Conservation (phyloP, 495 filamentous ascomycete species). For the Sordaria brevicollis region DNA sequence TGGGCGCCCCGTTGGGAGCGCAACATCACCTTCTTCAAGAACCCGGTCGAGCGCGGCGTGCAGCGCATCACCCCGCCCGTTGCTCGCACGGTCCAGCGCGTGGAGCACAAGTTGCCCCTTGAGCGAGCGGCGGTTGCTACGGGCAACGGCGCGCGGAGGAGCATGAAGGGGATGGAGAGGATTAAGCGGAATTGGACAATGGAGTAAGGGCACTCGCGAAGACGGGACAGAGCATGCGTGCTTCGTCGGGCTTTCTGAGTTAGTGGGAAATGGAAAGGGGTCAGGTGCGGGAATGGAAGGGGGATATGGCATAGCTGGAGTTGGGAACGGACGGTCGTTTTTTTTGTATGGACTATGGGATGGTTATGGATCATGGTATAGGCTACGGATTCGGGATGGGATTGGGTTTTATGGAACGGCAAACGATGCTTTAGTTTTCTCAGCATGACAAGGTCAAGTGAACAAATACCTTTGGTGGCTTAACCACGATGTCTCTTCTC, state of each 20-base stretch:
- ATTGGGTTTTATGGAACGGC: neutral
- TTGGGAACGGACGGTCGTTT: neutral
- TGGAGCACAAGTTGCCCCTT: conserved; percentile 31
- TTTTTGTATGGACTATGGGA: neutral
- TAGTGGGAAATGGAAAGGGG: too few species aligned
- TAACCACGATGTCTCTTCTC: neutral
- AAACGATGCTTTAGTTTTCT: neutral
- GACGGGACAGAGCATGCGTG: too few species aligned
- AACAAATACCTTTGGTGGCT: neutral
- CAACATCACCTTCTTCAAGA: conserved; percentile 35
- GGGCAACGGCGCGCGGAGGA: neutral
- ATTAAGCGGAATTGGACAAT: neutral
- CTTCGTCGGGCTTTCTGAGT: too few species aligned
- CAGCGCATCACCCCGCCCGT: conserved; percentile 31
- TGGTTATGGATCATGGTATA: too few species aligned
- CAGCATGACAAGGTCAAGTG: neutral
- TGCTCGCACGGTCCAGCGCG: conserved; percentile 25
- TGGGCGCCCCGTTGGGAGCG: conserved; percentile 43
- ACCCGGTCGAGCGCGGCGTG: conserved; percentile 31
- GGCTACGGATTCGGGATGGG: neutral
- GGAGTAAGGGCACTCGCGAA: neutral
- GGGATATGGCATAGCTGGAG: neutral
- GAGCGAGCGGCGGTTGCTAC: conserved; percentile 27
- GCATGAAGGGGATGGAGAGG: neutral
- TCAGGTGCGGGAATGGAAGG: neutral